Evolutionary conservation across 768 basidiomycete genomes (phyloP).

Genomic region (Nevesoporus exiguus): DNA sequence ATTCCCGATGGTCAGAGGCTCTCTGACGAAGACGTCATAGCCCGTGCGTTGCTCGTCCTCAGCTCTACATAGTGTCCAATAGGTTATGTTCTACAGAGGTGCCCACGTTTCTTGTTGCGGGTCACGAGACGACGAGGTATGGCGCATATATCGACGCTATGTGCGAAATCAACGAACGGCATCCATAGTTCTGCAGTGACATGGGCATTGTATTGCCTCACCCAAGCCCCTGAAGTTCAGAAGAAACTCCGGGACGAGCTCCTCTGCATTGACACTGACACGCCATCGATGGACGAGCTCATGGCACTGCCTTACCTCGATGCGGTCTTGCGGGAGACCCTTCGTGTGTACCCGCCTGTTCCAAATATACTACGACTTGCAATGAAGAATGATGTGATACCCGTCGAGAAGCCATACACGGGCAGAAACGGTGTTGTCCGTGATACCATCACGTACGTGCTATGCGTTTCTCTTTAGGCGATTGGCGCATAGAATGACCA

Average conservation of each 20-base stretch:
- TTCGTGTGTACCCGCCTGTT: conserved; percentile 56
- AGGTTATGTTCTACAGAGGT: conserved; percentile 41
- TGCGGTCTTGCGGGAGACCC: conserved; percentile 54
- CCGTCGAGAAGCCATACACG: conserved; percentile 43
- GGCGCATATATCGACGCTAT: neutral
- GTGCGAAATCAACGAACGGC: neutral
- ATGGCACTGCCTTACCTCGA: conserved; percentile 70
- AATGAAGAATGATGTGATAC: conserved; percentile 50
- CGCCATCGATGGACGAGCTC: conserved; percentile 67
- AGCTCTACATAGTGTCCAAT: neutral
- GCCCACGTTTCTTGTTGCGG: conserved; percentile 58
- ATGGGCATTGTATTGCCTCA: conserved; percentile 60
- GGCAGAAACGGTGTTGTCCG: conserved; percentile 42
- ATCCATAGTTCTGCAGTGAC: conserved; percentile 37
- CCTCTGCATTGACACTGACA: conserved; percentile 46
- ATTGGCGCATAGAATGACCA: no score
- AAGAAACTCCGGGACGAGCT: conserved; percentile 58
- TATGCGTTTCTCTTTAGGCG: neutral
- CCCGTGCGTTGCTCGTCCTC: conserved; percentile 36
- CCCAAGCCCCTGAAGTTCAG: conserved; percentile 47
- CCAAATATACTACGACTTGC: conserved; percentile 42
- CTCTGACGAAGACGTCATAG: conserved; percentile 60
- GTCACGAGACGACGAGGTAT: conserved; percentile 56
- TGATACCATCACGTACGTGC: conserved; percentile 38
- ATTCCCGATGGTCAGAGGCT: conserved; percentile 51